A percentile compares a stretch with the other conserved stretches of the same genome.
phyloP scores from a whole-genome alignment of 2,329 filamentous ascomycete genomes.

The Ophiostoma perfectum region DNA sequence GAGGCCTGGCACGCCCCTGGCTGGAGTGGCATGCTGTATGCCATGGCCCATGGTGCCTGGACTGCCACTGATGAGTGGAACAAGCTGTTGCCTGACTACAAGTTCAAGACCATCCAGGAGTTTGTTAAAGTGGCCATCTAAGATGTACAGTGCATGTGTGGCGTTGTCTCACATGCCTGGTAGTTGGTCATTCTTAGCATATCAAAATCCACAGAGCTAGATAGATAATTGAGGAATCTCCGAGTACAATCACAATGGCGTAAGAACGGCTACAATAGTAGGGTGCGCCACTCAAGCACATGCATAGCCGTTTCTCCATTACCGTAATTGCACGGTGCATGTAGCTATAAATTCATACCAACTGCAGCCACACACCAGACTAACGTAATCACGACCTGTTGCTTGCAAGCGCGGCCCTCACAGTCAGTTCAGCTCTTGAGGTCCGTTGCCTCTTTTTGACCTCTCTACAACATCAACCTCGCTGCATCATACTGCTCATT shows the following conservation, averaged over 20 bases:
- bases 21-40: slow-evolving; percentile 39
- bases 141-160: no score
- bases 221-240: no score
- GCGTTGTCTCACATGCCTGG: no score
- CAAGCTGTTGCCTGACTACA: slow-evolving; percentile 39
- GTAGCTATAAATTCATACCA: background rate
- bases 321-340: background rate
- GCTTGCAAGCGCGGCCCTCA: background rate
- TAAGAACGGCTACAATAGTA: no score
- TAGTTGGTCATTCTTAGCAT: no score
- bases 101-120: slow-evolving; percentile 38
- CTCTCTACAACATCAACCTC: background rate
- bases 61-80: slow-evolving; percentile 42
- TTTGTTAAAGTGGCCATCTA: slow-evolving; percentile 34
- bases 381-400: background rate
- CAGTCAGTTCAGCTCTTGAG: background rate
- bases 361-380: background rate
- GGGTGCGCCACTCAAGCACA: no score
- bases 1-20: slow-evolving; percentile 36
- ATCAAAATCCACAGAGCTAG: no score
- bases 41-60: slow-evolving; percentile 40
- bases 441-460: background rate
- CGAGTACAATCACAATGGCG: no score
- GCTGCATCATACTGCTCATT: no score
- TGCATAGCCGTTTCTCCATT: background rate